phyloP scores from a whole-genome alignment of 345 rosid genomes.

The Toxicodendron radicans region DNA sequence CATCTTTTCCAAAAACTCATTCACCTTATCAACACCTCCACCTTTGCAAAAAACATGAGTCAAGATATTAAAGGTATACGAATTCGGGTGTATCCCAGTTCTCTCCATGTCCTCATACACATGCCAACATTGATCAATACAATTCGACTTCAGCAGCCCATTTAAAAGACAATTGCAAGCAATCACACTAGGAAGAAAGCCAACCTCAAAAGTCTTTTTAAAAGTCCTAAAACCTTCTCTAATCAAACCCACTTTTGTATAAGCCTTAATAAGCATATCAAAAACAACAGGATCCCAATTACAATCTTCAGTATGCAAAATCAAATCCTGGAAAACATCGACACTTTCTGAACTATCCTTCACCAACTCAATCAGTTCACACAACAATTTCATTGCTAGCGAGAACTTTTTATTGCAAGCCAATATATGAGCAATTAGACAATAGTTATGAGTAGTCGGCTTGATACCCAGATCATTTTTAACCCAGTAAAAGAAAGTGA shows the following conservation, averaged over 20 bases:
- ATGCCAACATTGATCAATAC: conserved; percentile 59
- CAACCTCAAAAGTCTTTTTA: conserved; percentile 44
- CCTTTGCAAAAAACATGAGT: conserved; percentile 63
- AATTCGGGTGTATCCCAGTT: conserved; percentile 59
- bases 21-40: conserved; percentile 48
- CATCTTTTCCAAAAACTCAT: conserved; percentile 82
- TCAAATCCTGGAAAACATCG: conserved; percentile 46
- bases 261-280: conserved; percentile 69
- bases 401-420: conserved; percentile 52
- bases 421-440: conserved; percentile 57
- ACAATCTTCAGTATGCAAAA: conserved; percentile 50
- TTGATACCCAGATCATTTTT: conserved; percentile 45
- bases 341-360: conserved; percentile 21
- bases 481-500: conserved; percentile 64
- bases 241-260: conserved; percentile 47
- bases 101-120: conserved; percentile 69
- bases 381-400: conserved; percentile 49
- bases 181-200: conserved; percentile 62
- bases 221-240: conserved; percentile 46
- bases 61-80: conserved; percentile 75
- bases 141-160: conserved; percentile 60
- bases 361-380: conserved; percentile 42
- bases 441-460: conserved; percentile 48
- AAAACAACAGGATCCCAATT: conserved; percentile 70
- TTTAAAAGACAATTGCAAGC: conserved; percentile 78